Evolutionary conservation across 176 grass and related monocot species (phyloP), one percentile per base, ranked within the genome.

Genomic region (Ensete glaucum): DNA sequence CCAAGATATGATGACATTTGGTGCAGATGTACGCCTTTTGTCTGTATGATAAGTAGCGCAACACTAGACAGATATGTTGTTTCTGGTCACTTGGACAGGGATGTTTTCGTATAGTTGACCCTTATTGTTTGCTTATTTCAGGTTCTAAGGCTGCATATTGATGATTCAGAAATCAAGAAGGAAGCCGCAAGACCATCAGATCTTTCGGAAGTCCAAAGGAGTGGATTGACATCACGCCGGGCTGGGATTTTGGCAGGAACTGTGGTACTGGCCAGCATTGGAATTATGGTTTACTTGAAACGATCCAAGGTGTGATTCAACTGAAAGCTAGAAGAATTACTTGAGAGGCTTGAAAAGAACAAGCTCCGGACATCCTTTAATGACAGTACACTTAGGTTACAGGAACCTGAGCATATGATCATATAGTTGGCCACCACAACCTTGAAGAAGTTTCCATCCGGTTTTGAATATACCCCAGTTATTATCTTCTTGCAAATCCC

Each of bases 81-180:
- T 43, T 43, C 34, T 43, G 34, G 34, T 43, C 4, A 43, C 34
- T 43, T 43, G 34, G 34, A 43, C 34, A 0, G 34, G 34, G 63
- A 65, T 65, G 23, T 65, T 65, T 13, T 13, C 23, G 13, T n/a
- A 26, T 11, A 24, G 1, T 65, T 65, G 9, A 65, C 7, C 9
- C 10, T 65, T 67, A 1, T 24, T 60, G 65, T 69, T 79, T 72
- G 79, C 1, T 54, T 55, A 27, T 22, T 27, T 78, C 82, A 99
- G 95, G 78, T 89, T 82, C 71, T 99, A 81, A 87, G 89, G 88
- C 84, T 99, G 75, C 90, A 99, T 23, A 79, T 91, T 4, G 91
- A 94, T 6, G 64, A 82, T 53, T 78, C 60, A 0, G 68, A 69
- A 73, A 50, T 67, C 9, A 82, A 71, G 15, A 81, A 64, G 8